phyloP scores from a whole-genome alignment of 345 rosid species.

The Linum usitatissimum region DNA sequence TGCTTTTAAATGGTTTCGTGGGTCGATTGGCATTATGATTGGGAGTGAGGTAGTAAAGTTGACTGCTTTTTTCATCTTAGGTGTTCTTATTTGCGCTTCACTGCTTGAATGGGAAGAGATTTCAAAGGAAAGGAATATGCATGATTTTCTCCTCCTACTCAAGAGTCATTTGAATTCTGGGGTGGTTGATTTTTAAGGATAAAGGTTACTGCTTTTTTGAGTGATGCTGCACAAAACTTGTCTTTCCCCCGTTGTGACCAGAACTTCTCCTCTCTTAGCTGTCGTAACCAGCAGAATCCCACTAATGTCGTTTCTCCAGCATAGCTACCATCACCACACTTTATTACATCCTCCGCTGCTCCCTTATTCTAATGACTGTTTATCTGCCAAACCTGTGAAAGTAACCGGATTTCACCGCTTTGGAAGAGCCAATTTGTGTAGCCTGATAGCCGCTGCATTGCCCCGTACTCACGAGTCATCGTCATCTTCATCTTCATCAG shows the following conservation, averaged over 20 bases:
- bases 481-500: neutral
- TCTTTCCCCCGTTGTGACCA: neutral
- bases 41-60: too few species aligned
- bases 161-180: too few species aligned
- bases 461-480: neutral
- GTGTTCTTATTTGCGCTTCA: too few species aligned
- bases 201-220: neutral
- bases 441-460: neutral
- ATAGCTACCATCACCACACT: neutral
- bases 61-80: too few species aligned
- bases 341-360: neutral
- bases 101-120: too few species aligned
- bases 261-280: neutral
- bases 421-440: neutral
- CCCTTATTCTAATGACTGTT: neutral
- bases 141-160: too few species aligned
- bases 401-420: too few species aligned
- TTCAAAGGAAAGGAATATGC: too few species aligned
- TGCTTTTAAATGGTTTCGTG: too few species aligned
- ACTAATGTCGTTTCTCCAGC: neutral
- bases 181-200: too few species aligned
- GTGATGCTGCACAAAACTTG: neutral
- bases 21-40: too few species aligned
- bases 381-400: neutral
- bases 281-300: neutral